Evolutionary conservation across 2,329 filamentous ascomycete species (phyloP).

Genomic region (Lasiodiplodia hormozganensis): DNA sequence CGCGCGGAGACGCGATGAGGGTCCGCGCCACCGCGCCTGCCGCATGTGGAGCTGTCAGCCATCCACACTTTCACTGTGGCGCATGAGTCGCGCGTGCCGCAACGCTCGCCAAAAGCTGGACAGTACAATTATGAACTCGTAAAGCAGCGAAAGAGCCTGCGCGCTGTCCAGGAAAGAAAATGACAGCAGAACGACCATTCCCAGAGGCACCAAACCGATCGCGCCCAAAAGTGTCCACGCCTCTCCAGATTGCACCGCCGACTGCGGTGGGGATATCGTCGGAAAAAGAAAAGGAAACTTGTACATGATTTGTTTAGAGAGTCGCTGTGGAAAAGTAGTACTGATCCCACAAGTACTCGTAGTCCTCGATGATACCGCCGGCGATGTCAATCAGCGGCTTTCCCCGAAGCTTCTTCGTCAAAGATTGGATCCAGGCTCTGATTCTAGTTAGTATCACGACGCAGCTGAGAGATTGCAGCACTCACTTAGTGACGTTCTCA

Average conservation of each 20-base stretch:
- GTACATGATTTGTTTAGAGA: constrained; percentile 42
- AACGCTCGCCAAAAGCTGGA: not conserved
- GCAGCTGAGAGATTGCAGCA: constrained; percentile 7
- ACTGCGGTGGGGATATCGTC: constrained; percentile 26
- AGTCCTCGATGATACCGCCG: constrained; percentile 88
- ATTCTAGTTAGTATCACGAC: constrained; percentile 33
- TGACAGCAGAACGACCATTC: not conserved
- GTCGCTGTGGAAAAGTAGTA: constrained; percentile 85
- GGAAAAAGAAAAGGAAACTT: constrained; percentile 4
- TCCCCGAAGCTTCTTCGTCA: constrained; percentile 73
- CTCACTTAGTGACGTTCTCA: constrained; percentile 80
- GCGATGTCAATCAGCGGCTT: constrained; percentile 81
- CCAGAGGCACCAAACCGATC: not conserved
- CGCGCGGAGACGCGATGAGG: constrained; percentile 5
- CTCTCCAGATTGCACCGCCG: constrained; percentile 1
- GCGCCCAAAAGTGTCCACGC: not conserved
- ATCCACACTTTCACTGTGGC: not conserved
- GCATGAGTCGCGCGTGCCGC: not conserved
- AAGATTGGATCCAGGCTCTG: constrained; percentile 68
- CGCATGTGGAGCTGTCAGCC: not conserved
- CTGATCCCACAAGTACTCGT: constrained; percentile 97
- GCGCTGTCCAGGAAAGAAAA: not conserved
- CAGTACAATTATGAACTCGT: not conserved
- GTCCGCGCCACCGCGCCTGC: not conserved
- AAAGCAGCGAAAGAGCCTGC: not conserved